A percentile compares a stretch with the other conserved stretches of the same genome.
These are phyloP conservation scores for Botrytis hyacinthi DNA, from an alignment of 2,329 filamentous ascomycete species.

Conservation along the genomic window DNA sequence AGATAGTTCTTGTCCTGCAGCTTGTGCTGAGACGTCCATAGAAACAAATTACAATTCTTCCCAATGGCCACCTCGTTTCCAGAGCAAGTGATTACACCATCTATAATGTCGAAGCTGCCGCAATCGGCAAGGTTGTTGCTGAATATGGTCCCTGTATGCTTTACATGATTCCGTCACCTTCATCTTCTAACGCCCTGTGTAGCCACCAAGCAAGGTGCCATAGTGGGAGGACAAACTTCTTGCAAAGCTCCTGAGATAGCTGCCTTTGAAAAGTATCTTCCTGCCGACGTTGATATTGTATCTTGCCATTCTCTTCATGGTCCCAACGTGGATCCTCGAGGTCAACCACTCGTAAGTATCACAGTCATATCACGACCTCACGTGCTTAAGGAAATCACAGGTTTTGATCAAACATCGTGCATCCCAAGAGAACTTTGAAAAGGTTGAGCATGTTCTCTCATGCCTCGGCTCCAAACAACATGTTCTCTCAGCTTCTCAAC, in stretches of 20 bases:
- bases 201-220: conserved; percentile 94
- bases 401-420: conserved; percentile 90
- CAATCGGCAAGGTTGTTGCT: conserved; percentile 82
- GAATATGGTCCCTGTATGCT: conserved; percentile 87
- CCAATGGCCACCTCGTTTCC: conserved; percentile 93
- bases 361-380: background rate
- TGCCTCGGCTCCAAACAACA: conserved; percentile 86
- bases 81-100: conserved; percentile 97
- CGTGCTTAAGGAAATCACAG: conserved; percentile 39
- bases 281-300: conserved; percentile 84
- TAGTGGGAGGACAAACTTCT: conserved; percentile 95
- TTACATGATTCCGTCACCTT: conserved; percentile 9
- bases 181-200: conserved; percentile 27
- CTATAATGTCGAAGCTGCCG: conserved; percentile 94
- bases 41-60: conserved; percentile 83
- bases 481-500: conserved; percentile 78
- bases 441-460: conserved; percentile 77
- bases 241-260: conserved; percentile 96
- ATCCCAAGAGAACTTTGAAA: conserved; percentile 68
- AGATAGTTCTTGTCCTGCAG: conserved; percentile 33
- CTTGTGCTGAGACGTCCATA: conserved; percentile 48
- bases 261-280: conserved; percentile 87
- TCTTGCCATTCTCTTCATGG: conserved; percentile 97
- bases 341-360: conserved; percentile 73
- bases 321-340: conserved; percentile 80